A percentile compares a stretch with the other conserved stretches of the same genome.
phyloP scores from a whole-genome alignment of 2,329 filamentous ascomycete genomes.

The Claviceps fusiformis region DNA sequence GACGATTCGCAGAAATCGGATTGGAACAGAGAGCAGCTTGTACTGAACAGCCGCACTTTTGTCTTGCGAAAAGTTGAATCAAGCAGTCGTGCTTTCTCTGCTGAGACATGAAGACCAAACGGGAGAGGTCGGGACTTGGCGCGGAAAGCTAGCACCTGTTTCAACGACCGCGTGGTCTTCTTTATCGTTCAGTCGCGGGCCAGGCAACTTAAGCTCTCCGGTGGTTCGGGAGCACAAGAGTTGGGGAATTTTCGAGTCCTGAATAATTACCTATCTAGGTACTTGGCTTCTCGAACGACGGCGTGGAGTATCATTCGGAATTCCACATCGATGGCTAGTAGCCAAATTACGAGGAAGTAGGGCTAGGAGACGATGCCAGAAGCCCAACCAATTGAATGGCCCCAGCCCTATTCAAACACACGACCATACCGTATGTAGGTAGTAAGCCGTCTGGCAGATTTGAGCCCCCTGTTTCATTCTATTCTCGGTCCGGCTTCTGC shows the following conservation, averaged over 20 bases:
- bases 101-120: neutral
- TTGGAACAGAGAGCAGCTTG: neutral
- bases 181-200: neutral
- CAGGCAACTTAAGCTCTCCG: neutral
- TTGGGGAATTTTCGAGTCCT: neutral
- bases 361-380: neutral
- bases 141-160: neutral
- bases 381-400: neutral
- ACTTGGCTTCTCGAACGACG: too few species aligned
- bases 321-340: too few species aligned
- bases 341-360: neutral
- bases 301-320: too few species aligned
- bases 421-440: neutral
- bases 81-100: neutral
- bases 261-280: too few species aligned
- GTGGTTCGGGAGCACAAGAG: too few species aligned
- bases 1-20: neutral
- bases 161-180: neutral
- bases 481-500: neutral
- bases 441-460: neutral
- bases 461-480: neutral
- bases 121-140: neutral
- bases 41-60: neutral
- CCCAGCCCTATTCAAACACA: neutral
- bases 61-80: neutral